Base-by-base conservation (phyloP, 2,329 filamentous ascomycete genomes). In the Trichoderma koningii region DNA sequence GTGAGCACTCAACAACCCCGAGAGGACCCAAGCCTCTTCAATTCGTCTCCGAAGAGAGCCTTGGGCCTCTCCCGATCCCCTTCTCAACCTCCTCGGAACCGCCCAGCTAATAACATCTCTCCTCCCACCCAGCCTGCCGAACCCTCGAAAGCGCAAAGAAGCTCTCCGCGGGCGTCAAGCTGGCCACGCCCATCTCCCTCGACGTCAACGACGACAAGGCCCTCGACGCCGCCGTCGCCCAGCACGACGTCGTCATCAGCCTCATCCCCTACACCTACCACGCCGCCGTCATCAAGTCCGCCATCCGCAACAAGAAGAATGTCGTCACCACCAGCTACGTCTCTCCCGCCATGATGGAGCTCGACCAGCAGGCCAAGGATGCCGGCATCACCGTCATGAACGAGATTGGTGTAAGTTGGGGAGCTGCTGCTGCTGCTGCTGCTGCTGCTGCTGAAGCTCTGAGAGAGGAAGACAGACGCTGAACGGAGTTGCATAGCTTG, bases 361-460 rank as follows among this genome's bases (percentile, higher is more conserved):
- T 98, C 57, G 90, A 97, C 73, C 82, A 88, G 72, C 82, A 89
- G 72, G 28, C 28, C 30, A 96, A 97, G 84, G 90, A 89, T 68
- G 94, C 94, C 19, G 93, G 93, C 67, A 97, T 97, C 76, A 96
- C 92, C 12, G 93, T 97, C 75, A 93, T 97, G 90, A 97, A 98
- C 80, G 94, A 98, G 85, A 96, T 96, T 75, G 92, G 92, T 68
- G 26, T 55, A 61, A 75, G 60, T 47, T 52, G 30, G 34, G 12
- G 12, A 38, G 34, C 34, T 14, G 34, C 34, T 38, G 34, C 12
- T 38, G 30, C 30, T 34, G 9, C 30, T 12, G 30, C 10, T 34
- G 30, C 34, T 38, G 34, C 12, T 38, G 97, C 21, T 97, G 84
- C 80, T 10, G 7, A 10, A 90, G 68, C 90, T 86, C 61, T 97